Evolutionary conservation across 495 filamentous ascomycete genomes (phyloP).

Genomic region (Talaromyces thailandensis): DNA sequence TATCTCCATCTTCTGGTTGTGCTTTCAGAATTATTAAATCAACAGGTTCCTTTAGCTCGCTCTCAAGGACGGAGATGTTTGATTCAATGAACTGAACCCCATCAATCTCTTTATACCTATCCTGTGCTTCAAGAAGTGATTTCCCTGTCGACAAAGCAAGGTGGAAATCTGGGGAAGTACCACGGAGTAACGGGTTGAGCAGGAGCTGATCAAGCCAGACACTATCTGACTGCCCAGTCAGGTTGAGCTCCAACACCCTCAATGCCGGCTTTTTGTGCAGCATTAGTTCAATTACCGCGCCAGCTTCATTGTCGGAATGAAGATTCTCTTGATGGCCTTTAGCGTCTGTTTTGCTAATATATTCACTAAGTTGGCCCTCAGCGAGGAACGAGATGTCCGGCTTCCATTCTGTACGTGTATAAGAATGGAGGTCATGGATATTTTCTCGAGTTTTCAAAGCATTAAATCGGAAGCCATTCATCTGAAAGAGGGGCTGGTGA

Average conservation of each 20-base stretch:
- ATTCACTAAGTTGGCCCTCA: constrained; percentile 7
- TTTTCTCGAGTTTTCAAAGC: neutral
- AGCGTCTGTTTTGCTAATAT: neutral
- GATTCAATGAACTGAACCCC: no score
- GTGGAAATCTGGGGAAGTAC: no score
- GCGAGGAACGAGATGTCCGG: constrained; percentile 14
- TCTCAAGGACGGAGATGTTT: no score
- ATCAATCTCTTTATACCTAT: no score
- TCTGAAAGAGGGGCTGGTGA: constrained; percentile 13
- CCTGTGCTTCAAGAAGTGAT: no score
- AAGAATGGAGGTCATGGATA: neutral
- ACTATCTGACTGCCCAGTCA: no score
- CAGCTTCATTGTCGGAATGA: neutral
- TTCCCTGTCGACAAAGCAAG: no score
- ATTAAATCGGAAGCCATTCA: constrained; percentile 11
- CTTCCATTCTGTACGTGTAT: constrained; percentile 7
- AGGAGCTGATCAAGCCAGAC: no score
- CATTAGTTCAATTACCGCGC: neutral
- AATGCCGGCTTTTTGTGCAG: neutral
- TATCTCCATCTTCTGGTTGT: no score
- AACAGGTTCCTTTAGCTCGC: no score
- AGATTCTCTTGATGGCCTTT: neutral
- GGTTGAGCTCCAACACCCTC: neutral
- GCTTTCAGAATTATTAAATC: no score
- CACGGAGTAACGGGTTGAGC: no score